These are phyloP conservation scores for Pleurotus eryngii DNA, from an alignment of 768 basidiomycete species.

Conservation along the genomic window DNA sequence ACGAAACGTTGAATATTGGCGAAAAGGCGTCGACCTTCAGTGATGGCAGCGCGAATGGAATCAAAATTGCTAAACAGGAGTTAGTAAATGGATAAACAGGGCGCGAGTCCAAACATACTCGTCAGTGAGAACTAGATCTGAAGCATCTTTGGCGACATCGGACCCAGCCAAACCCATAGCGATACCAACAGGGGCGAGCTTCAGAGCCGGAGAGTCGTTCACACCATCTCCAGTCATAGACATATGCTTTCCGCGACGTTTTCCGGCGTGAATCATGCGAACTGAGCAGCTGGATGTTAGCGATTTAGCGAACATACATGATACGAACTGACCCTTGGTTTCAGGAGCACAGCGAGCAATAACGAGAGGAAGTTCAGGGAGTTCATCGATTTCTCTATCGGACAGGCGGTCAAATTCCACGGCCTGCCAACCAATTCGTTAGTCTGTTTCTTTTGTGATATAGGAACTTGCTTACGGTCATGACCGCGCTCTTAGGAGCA, in stretches of 20 bases:
- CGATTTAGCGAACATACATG: neutral
- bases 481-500: slow-evolving; percentile 33
- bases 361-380: slow-evolving; percentile 52
- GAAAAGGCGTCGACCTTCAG: slow-evolving; percentile 54
- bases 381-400: slow-evolving; percentile 45
- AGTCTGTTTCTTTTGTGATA: neutral
- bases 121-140: slow-evolving; percentile 71
- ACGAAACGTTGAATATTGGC: slow-evolving; percentile 56
- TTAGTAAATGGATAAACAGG: slow-evolving; percentile 25
- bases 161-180: slow-evolving; percentile 25
- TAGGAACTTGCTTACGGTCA: slow-evolving; percentile 23
- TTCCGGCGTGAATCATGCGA: slow-evolving; percentile 56
- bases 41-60: slow-evolving; percentile 53
- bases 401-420: slow-evolving; percentile 51
- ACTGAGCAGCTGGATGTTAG: slow-evolving; percentile 19
- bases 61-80: slow-evolving; percentile 43
- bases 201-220: slow-evolving; percentile 51
- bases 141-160: slow-evolving; percentile 35
- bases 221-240: slow-evolving; percentile 61
- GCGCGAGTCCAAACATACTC: slow-evolving; percentile 76
- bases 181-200: slow-evolving; percentile 13
- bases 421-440: slow-evolving; percentile 17
- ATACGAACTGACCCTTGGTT: slow-evolving; percentile 34
- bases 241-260: slow-evolving; percentile 47
- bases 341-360: slow-evolving; percentile 57